Base-by-base conservation (phyloP, 2,329 filamentous ascomycete genomes). In the Penicillium sp. region DNA sequence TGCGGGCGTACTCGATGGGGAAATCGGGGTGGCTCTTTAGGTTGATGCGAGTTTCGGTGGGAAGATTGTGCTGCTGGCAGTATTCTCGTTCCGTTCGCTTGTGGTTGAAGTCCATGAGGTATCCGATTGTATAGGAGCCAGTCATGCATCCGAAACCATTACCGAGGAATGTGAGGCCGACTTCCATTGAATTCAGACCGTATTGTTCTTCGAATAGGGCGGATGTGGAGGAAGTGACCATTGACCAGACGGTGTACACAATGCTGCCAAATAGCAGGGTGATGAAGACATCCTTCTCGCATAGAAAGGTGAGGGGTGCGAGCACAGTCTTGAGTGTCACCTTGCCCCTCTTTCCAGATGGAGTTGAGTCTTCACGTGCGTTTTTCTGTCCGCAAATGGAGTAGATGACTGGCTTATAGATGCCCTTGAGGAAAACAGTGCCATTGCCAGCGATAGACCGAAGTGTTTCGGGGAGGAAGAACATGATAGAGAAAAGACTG, bases 191-290 rank as follows among this genome's bases (percentile, higher is more conserved):
- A 35, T 69, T 76, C 45, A 81, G 68, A 7, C 66, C 53, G 48
- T 78, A 79, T 8, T 62, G 66, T 0, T 67, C 59, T 58, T 76
- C 67, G 52, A 80, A 65, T 0, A 72, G 55, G 22, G 68, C 68
- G 0, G 76, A 73, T 1, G 78, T 81, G 13, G 70, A 76, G 2
- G 77, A 74, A 2, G 76, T 79, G 5, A 81, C 73, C 78, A 81
- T 81, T 22, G 72, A 78, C 78, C 78, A 81, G 13, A 78, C 71
- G 0, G 78, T 73, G 59, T 80, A 81, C 1, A 78, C 71, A 6
- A 78, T 69, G 11, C 72, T 72, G 40, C 78, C 76, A 39, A 74
- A 81, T 50, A 78, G 63, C 0, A 81, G 63, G 4, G 72, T 74
- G 43, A 74, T 66, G 42, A 79, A 69, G 14, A 81, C 74, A 50